Conservation (phyloP, 2,329 filamentous ascomycete species). For the Paraphoma sp. region DNA sequence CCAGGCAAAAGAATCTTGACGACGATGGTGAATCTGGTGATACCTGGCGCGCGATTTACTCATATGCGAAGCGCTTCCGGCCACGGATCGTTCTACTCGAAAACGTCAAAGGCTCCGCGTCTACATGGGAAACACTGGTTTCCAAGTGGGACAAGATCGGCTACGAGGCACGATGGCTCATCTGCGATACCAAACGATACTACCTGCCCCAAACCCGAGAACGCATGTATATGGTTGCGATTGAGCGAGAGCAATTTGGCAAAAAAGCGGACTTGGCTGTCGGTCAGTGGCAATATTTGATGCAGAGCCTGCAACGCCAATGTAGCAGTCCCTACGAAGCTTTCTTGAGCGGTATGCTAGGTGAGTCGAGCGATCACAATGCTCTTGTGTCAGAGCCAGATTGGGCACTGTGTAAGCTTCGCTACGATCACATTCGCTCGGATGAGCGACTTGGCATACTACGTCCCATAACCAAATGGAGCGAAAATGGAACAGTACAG, state of each 20-base stretch:
- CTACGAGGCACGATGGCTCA: slow-evolving; percentile 61
- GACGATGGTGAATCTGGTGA: slow-evolving; percentile 68
- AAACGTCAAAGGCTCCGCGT: slow-evolving; percentile 63
- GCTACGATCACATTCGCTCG: slow-evolving; percentile 65
- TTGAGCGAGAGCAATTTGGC: slow-evolving; percentile 38
- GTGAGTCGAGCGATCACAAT: slow-evolving; percentile 53
- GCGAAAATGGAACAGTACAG: slow-evolving; percentile 59
- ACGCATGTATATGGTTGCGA: slow-evolving; percentile 56
- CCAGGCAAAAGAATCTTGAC: slow-evolving; percentile 57
- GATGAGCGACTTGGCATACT: slow-evolving; percentile 58
- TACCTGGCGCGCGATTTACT: slow-evolving; percentile 68
- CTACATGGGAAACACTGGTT: slow-evolving; percentile 65
- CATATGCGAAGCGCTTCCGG: slow-evolving; percentile 61
- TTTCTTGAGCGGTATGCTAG: slow-evolving; percentile 66
- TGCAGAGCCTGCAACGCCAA: slow-evolving; percentile 59
- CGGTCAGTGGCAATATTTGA: slow-evolving; percentile 52
- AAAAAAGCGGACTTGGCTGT: slow-evolving; percentile 17
- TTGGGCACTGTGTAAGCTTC: slow-evolving; percentile 65
- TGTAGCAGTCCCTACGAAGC: slow-evolving; percentile 68
- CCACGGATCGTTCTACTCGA: slow-evolving; percentile 74
- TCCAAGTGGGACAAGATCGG: slow-evolving; percentile 55
- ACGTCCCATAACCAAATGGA: slow-evolving; percentile 67
- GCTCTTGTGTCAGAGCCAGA: slow-evolving; percentile 42
- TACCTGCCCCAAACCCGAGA: slow-evolving; percentile 72
- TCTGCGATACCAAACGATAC: slow-evolving; percentile 72